A percentile compares a stretch with the other conserved stretches of the same genome.
Conservation (phyloP, 2,329 filamentous ascomycete species). For the Eutypella sp. region DNA sequence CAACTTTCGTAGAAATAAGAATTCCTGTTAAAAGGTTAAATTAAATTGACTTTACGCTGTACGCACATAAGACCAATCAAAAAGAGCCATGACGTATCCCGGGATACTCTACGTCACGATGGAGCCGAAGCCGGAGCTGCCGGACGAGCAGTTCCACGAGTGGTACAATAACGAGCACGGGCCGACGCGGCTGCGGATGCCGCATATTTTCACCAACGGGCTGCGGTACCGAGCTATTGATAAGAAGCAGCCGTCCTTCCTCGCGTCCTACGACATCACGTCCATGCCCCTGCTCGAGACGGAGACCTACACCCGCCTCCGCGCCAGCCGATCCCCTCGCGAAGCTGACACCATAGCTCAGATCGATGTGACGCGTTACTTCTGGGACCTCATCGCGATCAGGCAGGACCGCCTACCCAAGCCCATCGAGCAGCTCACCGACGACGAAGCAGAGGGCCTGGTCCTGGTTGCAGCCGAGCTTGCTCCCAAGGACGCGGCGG, state of each 20-base stretch:
- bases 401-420: constrained; percentile 52
- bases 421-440: constrained; percentile 54
- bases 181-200: constrained; percentile 70
- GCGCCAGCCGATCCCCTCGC: constrained; percentile 50
- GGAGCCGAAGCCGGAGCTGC: constrained; percentile 65
- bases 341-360: constrained; percentile 51
- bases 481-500: constrained; percentile 44
- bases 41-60: no score
- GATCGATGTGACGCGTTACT: constrained; percentile 61
- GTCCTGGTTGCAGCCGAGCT: constrained; percentile 60
- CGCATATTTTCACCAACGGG: constrained; percentile 69
- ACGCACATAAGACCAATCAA: background rate
- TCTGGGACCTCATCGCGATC: constrained; percentile 62
- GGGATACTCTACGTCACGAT: constrained; percentile 84
- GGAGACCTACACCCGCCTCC: constrained; percentile 63
- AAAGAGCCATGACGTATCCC: constrained; percentile 38
- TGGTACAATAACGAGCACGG: constrained; percentile 96
- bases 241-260: constrained; percentile 58
- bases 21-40: no score
- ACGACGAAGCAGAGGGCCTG: constrained; percentile 53
- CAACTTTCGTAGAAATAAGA: no score
- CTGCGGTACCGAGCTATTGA: constrained; percentile 73
- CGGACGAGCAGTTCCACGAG: constrained; percentile 72
- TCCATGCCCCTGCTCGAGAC: constrained; percentile 67
- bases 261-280: constrained; percentile 77